Evolutionary conservation across 2,329 filamentous ascomycete species (phyloP).

Genomic region (Fusarium lyarnte): DNA sequence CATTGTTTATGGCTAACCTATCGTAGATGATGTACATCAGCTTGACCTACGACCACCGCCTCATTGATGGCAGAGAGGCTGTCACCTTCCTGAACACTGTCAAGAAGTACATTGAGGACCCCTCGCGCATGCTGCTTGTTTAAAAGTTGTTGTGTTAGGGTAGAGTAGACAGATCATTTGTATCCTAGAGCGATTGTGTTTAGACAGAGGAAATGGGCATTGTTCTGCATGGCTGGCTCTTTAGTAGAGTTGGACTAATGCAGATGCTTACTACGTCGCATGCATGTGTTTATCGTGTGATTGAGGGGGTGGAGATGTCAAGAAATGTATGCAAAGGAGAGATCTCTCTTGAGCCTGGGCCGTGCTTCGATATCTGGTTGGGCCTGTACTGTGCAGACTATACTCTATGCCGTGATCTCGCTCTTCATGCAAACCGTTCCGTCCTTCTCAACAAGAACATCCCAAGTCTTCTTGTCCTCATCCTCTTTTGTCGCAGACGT

Average conservation of each 20-base stretch:
- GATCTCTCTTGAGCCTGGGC: rapidly evolving
- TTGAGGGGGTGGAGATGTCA: background rate
- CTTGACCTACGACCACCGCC: slow-evolving; percentile 62
- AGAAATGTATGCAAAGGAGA: background rate
- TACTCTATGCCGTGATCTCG: slow-evolving; percentile 34
- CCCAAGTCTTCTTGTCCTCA: slow-evolving; percentile 49
- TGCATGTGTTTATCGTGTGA: background rate
- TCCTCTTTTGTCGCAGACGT: slow-evolving; percentile 56
- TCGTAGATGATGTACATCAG: slow-evolving; percentile 59
- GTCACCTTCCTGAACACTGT: slow-evolving; percentile 63
- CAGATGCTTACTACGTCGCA: slow-evolving; percentile 5
- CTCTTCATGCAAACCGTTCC: slow-evolving; percentile 51
- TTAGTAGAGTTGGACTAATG: slow-evolving; percentile 17
- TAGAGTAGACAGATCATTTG: slow-evolving; percentile 3
- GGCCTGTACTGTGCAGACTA: background rate
- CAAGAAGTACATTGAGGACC: slow-evolving; percentile 50
- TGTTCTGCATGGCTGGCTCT: slow-evolving; percentile 25
- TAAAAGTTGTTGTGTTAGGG: slow-evolving; percentile 1
- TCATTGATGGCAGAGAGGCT: slow-evolving; percentile 67
- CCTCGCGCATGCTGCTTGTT: slow-evolving; percentile 61
- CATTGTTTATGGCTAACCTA: background rate
- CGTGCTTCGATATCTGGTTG: background rate
- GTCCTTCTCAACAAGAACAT: slow-evolving; percentile 58
- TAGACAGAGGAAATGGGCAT: slow-evolving; percentile 4
- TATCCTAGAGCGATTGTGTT: slow-evolving; percentile 27